Conservation (phyloP, 2,329 filamentous ascomycete genomes). For the Aureobasidium leucospermi region DNA sequence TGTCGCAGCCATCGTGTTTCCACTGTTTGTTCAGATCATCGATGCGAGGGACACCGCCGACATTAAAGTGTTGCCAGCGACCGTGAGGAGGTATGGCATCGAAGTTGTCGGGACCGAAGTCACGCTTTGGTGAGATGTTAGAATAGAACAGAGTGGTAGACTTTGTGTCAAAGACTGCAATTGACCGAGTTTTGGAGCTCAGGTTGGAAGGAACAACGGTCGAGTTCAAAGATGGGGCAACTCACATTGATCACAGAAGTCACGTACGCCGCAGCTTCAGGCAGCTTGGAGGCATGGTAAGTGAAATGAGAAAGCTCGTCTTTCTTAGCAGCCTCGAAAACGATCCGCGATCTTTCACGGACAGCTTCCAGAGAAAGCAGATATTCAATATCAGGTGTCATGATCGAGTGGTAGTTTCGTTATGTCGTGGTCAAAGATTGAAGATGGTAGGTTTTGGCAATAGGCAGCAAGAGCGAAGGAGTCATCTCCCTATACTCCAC, state of each 20-base stretch:
- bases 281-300: conserved; percentile 77
- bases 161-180: no score
- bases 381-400: conserved; percentile 42
- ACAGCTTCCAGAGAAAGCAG: conserved; percentile 84
- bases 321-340: conserved; percentile 67
- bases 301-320: conserved; percentile 80
- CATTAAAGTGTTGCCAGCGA: conserved; percentile 68
- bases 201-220: no score
- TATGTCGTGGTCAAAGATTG: no score
- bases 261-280: conserved; percentile 76
- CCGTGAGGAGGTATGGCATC: conserved; percentile 70
- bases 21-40: conserved; percentile 58
- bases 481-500: background rate
- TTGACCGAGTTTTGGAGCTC: background rate
- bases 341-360: conserved; percentile 65
- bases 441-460: no score
- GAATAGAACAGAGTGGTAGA: background rate
- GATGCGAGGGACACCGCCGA: conserved; percentile 64
- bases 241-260: conserved; percentile 86
- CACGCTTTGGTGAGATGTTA: background rate
- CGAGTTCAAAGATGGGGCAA: background rate
- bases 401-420: no score
- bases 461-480: background rate
- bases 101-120: conserved; percentile 36
- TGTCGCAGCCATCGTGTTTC: conserved; percentile 53